A percentile compares a stretch with the other conserved stretches of the same genome.
Conservation (phyloP, 805 yeast species). For the Myxozyma melibiosi region DNA sequence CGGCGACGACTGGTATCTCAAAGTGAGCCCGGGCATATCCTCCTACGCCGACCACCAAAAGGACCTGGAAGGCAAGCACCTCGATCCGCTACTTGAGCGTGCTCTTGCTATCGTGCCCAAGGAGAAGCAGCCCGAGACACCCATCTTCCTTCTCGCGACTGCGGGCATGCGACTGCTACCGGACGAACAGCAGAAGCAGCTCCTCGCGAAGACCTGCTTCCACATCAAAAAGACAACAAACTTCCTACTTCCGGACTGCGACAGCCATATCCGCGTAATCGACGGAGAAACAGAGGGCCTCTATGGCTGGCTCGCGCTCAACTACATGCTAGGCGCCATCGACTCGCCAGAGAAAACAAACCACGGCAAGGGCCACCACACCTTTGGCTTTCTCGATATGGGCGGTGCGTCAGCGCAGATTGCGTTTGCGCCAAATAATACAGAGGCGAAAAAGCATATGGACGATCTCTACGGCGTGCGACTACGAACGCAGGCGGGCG, state of each 20-base stretch:
- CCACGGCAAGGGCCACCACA: constrained; percentile 47
- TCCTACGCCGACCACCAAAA: constrained; percentile 57
- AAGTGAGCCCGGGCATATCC: constrained; percentile 85
- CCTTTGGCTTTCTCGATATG: constrained; percentile 97
- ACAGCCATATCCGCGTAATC: constrained; percentile 74
- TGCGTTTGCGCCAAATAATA: constrained; percentile 77
- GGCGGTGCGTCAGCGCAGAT: constrained; percentile 98
- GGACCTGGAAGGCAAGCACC: constrained; percentile 69
- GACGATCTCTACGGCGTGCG: constrained; percentile 73
- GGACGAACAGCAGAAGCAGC: constrained; percentile 51
- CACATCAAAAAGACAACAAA: constrained; percentile 55
- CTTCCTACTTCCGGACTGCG: constrained; percentile 62
- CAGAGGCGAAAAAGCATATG: constrained; percentile 63
- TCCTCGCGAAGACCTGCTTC: constrained; percentile 64
- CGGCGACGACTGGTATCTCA: constrained; percentile 65
- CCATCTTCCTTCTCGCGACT: constrained; percentile 88
- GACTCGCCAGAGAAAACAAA: constrained; percentile 44
- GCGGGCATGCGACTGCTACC: constrained; percentile 93
- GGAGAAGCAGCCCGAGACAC: constrained; percentile 64
- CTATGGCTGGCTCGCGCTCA: constrained; percentile 93
- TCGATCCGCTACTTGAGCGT: constrained; percentile 61
- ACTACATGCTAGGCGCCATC: constrained; percentile 73
- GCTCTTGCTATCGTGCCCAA: constrained; percentile 74
- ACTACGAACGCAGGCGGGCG: constrained; percentile 71
- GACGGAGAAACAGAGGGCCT: constrained; percentile 95